Percentiles rank a stretch among this genome's conserved stretches.
These are phyloP conservation scores for Thuja plicata DNA, from an alignment of 83 land plant species.

Conservation along the genomic window DNA sequence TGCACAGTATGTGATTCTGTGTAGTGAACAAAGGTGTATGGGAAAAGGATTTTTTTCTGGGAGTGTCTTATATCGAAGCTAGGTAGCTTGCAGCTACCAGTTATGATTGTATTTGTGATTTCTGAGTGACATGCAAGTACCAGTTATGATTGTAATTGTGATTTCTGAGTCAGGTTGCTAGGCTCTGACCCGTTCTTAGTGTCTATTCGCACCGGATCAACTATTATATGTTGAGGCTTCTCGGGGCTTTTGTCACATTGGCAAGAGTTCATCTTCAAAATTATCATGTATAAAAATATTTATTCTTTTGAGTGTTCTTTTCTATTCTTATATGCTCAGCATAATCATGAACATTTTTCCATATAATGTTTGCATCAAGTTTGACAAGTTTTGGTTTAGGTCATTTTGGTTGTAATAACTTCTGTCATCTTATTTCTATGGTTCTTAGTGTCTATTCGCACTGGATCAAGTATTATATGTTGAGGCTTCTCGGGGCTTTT, in stretches of 20 bases:
- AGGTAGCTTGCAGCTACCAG: neutral
- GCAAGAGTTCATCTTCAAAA: neutral
- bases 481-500: neutral
- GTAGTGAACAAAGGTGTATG: neutral
- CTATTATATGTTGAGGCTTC: neutral
- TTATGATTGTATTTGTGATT: neutral
- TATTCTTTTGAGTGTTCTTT: neutral
- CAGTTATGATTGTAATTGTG: conserved; percentile 1
- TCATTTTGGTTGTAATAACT: neutral
- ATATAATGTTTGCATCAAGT: neutral
- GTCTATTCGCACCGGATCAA: neutral
- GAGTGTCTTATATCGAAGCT: neutral
- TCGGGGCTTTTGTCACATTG: neutral
- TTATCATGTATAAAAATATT: neutral
- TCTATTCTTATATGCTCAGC: neutral
- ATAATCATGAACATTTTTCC: neutral
- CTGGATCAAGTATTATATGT: neutral
- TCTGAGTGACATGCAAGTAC: neutral
- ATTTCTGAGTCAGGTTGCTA: neutral
- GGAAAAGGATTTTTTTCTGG: neutral
- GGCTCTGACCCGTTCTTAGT: neutral
- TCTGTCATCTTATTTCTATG: neutral
- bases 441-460: neutral
- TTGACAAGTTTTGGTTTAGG: neutral
- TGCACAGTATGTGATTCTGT: neutral